These are phyloP conservation scores for Microcyclosporella mali DNA, from an alignment of 2,329 filamentous ascomycete genomes.

Conservation along the genomic window DNA sequence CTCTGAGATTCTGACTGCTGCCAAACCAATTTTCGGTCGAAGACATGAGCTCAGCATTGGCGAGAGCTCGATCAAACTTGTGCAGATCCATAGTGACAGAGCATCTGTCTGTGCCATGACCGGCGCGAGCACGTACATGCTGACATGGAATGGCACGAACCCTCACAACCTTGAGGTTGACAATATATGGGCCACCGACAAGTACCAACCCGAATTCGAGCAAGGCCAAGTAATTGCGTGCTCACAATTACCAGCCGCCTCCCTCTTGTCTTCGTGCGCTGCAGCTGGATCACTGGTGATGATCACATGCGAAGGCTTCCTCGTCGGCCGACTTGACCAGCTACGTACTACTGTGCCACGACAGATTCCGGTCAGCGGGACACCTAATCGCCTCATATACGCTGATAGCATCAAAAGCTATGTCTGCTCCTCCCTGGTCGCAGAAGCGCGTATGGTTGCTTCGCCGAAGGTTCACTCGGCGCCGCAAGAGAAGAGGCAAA, in stretches of 20 bases:
- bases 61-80: constrained; percentile 24
- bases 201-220: constrained; percentile 19
- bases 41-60: constrained; percentile 16
- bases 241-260: constrained; percentile 20
- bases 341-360: constrained; percentile 22
- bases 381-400: constrained; percentile 27
- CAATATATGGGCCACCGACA: constrained; percentile 28
- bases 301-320: constrained; percentile 20
- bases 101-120: constrained; percentile 21
- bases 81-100: constrained; percentile 7
- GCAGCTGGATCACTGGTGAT: constrained; percentile 22
- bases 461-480: constrained; percentile 17
- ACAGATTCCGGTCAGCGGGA: constrained; percentile 25
- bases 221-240: constrained; percentile 22
- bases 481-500: constrained; percentile 30
- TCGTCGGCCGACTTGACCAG: constrained; percentile 16
- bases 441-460: constrained; percentile 27
- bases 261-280: constrained; percentile 12
- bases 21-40: constrained; percentile 5
- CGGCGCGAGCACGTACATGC: constrained; percentile 20
- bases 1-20: constrained; percentile 9
- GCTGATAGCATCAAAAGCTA: constrained; percentile 35
- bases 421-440: constrained; percentile 42
- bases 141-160: constrained; percentile 19
- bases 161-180: constrained; percentile 14